Evolutionary conservation across 352 stramenopile species (phyloP).

Genomic region (Pythium inflatum): DNA sequence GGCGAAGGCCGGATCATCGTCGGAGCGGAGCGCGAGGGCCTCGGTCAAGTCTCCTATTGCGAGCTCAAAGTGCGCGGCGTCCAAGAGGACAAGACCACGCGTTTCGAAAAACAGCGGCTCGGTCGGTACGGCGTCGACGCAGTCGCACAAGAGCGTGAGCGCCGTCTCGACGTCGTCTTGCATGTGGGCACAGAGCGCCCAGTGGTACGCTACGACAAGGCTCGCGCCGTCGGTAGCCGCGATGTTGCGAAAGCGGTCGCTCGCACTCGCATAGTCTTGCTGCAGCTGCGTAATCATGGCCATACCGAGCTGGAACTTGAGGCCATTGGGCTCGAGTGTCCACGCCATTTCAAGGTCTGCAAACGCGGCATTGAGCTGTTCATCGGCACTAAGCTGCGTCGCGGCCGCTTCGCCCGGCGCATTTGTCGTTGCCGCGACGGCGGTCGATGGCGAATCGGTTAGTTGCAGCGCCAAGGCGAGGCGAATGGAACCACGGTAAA

Average conservation of each 20-base stretch:
- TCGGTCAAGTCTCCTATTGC: slow-evolving; percentile 62
- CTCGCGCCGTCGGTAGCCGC: slow-evolving; percentile 36
- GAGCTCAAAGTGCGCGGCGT: slow-evolving; percentile 49
- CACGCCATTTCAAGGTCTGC: slow-evolving; percentile 83
- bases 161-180: slow-evolving; percentile 51
- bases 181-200: slow-evolving; percentile 59
- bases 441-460: too few species aligned
- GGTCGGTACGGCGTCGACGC: slow-evolving; percentile 51
- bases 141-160: slow-evolving; percentile 53
- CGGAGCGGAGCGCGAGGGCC: slow-evolving; percentile 28
- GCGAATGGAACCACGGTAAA: slow-evolving; percentile 72
- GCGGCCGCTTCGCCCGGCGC: slow-evolving; percentile 14
- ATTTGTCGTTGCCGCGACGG: too few species aligned
- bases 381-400: slow-evolving; percentile 30
- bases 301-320: slow-evolving; percentile 68
- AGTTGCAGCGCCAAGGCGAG: slow-evolving; percentile 64
- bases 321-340: slow-evolving; percentile 43
- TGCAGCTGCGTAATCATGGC: slow-evolving; percentile 78
- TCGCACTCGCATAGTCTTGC: slow-evolving; percentile 47
- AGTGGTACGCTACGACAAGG: slow-evolving; percentile 67
- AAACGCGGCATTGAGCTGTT: slow-evolving; percentile 76
- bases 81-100: slow-evolving; percentile 59
- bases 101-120: slow-evolving; percentile 69
- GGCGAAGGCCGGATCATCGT: too few species aligned
- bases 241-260: slow-evolving; percentile 46